Conservation (phyloP, 108 stramenopile genomes). For the Cafeteria roenbergensis region DNA sequence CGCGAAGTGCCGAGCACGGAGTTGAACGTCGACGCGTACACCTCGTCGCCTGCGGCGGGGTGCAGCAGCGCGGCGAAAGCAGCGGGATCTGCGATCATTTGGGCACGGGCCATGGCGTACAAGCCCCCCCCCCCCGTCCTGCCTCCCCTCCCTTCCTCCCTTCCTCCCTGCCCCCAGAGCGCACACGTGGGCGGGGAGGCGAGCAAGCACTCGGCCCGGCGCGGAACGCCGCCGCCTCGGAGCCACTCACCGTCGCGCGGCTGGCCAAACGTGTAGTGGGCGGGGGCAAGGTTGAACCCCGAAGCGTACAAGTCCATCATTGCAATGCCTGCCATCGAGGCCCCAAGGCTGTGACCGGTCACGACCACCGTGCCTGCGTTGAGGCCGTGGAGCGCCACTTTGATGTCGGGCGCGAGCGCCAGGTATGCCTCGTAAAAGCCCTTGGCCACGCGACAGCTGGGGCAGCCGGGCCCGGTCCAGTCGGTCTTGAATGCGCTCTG, state of each 20-base stretch:
- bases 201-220: too few species aligned
- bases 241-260: slow-evolving; percentile 7
- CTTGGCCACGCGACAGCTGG: neutral
- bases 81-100: too few species aligned
- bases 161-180: too few species aligned
- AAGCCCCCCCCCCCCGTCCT: too few species aligned
- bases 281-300: neutral
- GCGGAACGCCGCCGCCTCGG: too few species aligned
- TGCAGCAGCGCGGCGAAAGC: too few species aligned
- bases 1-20: neutral
- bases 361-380: neutral
- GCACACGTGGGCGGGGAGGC: too few species aligned
- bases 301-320: neutral
- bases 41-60: too few species aligned
- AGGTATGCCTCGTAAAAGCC: neutral
- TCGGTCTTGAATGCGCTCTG: neutral
- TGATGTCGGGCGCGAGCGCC: neutral
- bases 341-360: slow-evolving; percentile 6
- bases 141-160: too few species aligned
- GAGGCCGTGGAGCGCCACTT: neutral
- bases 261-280: slow-evolving; percentile 6
- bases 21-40: neutral
- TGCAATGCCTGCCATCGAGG: neutral
- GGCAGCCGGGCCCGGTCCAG: neutral
- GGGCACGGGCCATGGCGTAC: too few species aligned